phyloP scores from a whole-genome alignment of 805 yeast genomes.

The Lipomyces starkeyi region DNA sequence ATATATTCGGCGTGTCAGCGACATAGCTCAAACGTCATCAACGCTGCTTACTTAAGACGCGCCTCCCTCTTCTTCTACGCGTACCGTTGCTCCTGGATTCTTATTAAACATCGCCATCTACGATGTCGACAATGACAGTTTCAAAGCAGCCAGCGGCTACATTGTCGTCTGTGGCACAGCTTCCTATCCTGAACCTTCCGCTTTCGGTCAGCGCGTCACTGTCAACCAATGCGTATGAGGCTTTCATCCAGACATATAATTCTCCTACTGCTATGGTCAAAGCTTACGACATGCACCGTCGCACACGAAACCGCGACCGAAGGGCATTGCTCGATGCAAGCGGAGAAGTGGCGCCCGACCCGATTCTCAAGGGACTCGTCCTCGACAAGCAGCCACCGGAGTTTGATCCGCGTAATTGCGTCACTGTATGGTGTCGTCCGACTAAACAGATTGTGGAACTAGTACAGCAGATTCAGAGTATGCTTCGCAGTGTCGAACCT shows the following conservation, averaged over 20 bases:
- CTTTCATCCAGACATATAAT: slow-evolving; percentile 22
- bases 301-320: slow-evolving; percentile 23
- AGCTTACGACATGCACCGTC: slow-evolving; percentile 35
- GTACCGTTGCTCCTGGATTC: no score
- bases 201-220: neutral
- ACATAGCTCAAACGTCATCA: no score
- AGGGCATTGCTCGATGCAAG: slow-evolving; percentile 13
- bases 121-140: slow-evolving; percentile 8
- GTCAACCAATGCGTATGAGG: slow-evolving; percentile 15
- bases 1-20: no score
- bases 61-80: no score
- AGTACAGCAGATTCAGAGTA: slow-evolving; percentile 21
- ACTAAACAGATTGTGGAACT: slow-evolving; percentile 21
- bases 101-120: neutral
- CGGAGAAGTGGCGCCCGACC: slow-evolving; percentile 29
- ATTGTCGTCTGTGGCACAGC: slow-evolving; percentile 1
- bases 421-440: slow-evolving; percentile 35
- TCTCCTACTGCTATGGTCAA: slow-evolving; percentile 17
- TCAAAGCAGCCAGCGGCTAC: slow-evolving; percentile 2
- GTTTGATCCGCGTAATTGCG: slow-evolving; percentile 36
- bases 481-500: slow-evolving; percentile 23
- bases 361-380: slow-evolving; percentile 30
- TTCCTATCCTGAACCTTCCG: neutral
- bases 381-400: slow-evolving; percentile 31
- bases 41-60: no score